phyloP scores from a whole-genome alignment of 768 basidiomycete species.

The Trametes cingulata region DNA sequence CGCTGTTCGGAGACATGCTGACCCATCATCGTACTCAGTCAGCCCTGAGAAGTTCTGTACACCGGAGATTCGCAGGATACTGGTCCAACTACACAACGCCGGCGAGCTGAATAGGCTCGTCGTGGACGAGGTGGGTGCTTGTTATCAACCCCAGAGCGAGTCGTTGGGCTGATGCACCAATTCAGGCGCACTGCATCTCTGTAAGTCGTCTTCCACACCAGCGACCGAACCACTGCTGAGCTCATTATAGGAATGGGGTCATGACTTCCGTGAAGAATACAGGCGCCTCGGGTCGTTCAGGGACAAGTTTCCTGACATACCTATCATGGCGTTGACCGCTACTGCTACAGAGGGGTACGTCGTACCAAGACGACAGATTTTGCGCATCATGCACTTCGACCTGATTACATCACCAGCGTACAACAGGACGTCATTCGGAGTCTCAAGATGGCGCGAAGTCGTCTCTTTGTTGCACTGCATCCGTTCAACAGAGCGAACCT shows the following conservation, averaged over 20 bases:
- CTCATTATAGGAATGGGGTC: slow-evolving; percentile 74
- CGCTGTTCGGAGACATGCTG: neutral
- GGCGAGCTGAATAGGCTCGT: slow-evolving; percentile 70
- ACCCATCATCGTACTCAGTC: slow-evolving; percentile 39
- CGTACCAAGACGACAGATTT: too few species aligned
- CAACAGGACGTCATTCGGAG: slow-evolving; percentile 70
- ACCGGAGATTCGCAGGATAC: slow-evolving; percentile 50
- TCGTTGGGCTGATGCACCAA: neutral
- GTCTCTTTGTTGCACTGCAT: slow-evolving; percentile 65
- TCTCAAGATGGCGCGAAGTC: slow-evolving; percentile 57
- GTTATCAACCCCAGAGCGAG: neutral
- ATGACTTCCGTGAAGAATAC: slow-evolving; percentile 78
- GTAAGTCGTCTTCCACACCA: slow-evolving; percentile 38
- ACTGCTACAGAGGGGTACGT: slow-evolving; percentile 72
- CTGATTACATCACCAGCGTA: too few species aligned
- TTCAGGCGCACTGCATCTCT: slow-evolving; percentile 81
- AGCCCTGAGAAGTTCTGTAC: slow-evolving; percentile 76
- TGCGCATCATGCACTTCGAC: too few species aligned
- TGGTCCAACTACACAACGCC: slow-evolving; percentile 53
- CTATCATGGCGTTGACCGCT: slow-evolving; percentile 87
- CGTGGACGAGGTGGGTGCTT: slow-evolving; percentile 66
- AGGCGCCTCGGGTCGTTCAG: slow-evolving; percentile 72
- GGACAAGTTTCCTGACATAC: slow-evolving; percentile 61
- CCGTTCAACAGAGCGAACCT: slow-evolving; percentile 82
- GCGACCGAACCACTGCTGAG: neutral